These are phyloP conservation scores for Hericium erinaceus DNA, from an alignment of 768 basidiomycete genomes.

Conservation along the genomic window DNA sequence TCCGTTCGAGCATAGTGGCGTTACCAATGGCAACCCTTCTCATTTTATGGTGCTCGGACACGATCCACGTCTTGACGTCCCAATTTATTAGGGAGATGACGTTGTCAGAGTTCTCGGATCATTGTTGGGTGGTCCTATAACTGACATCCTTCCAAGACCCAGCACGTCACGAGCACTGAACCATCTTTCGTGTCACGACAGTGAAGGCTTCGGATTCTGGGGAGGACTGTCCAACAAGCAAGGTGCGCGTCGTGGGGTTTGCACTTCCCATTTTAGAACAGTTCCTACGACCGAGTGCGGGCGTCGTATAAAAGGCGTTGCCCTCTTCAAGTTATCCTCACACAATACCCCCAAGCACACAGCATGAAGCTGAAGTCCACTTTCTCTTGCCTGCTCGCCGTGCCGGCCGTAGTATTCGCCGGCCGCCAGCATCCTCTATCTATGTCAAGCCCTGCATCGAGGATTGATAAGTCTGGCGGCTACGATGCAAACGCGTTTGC, in stretches of 20 bases:
- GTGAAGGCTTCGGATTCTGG: neutral
- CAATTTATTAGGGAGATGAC: no score
- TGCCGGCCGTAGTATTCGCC: neutral
- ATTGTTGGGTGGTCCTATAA: no score
- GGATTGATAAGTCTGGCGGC: neutral
- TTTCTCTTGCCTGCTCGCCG: neutral
- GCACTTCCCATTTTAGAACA: neutral
- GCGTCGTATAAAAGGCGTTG: neutral
- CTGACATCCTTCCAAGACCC: no score
- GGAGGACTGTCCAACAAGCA: neutral
- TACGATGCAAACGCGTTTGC: neutral
- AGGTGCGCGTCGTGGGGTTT: neutral
- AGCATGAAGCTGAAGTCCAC: neutral
- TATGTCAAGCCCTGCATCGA: neutral
- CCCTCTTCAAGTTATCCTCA: no score
- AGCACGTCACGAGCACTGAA: neutral
- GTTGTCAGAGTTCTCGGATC: no score
- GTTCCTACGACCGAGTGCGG: neutral
- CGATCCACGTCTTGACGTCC: no score
- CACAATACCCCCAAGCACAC: no score
- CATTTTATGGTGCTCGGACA: no score
- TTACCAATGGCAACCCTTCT: no score
- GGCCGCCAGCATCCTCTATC: neutral
- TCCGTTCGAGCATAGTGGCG: no score
- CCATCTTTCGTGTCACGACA: neutral